Evolutionary conservation across 306 rosid genomes (phyloP), one percentile per base, ranked within the genome.

Genomic region (Corylus avellana): DNA sequence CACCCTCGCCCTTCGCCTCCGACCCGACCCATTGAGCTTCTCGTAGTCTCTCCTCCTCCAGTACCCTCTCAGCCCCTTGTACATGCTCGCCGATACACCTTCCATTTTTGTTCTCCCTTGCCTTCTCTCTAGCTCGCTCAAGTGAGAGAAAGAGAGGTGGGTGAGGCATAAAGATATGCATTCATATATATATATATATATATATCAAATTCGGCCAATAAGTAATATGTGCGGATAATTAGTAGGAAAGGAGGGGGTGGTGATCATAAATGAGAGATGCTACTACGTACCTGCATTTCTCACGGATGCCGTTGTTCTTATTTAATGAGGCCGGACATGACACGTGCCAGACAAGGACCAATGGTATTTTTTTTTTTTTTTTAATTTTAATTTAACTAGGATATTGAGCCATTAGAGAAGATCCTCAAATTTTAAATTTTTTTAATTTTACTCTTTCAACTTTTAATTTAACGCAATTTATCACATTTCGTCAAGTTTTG

Each of bases 41-140:
- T 78, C 71, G 85, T 92, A 90, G 27, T 87, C 84, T 70, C 74
- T 90, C 69, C 85, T 85, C 67, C 72, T 75, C 90, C 89, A 92
- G 74, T 85, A 91, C 59, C 86, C 72, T 55, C 80, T 86, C 25
- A 89, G 58, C 5, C 89, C 86, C 64, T 77, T 88, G 80, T 73
- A 85, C 61, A 85, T 58, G 75, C 51, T 88, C 2, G 50, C 77
- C 11, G 90, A 84, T n/a, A 89, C 77, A 3, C 91, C 88, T 81
- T 91, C 92, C 97, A 89, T 92, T 12, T 16, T 11, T 56, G 51
- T 20, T 12, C 6, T 7, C 17, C 47, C 64, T 54, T 62, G 47
- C 67, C 20, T 5, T 47, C 27, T 47, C 4, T 50, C 74, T 76
- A 18, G 72, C 74, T 69, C 54, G 9, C 17, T 44, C 27, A 18